Evolutionary conservation across 1,284 basidiomycete species (phyloP), one percentile per base, ranked within the genome.

Genomic region (Cyathus pygmaeus): DNA sequence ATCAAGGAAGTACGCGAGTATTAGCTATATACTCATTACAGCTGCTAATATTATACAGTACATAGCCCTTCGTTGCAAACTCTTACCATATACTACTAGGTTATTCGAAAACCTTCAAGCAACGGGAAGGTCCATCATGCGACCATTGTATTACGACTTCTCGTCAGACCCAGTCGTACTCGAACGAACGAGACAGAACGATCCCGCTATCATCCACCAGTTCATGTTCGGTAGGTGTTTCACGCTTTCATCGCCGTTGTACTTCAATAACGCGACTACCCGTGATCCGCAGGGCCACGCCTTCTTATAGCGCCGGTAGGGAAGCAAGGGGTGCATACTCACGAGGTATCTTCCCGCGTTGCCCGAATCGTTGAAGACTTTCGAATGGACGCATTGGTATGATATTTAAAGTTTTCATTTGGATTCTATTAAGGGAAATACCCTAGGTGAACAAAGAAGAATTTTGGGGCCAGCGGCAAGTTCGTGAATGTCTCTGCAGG

Each of bases 111-210:
- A 72, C 69, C 69, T 82, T 24, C 75, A 79, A 57, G 56, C 64
- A 41, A 75, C 71, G 17, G 79, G 79, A n/a, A 69, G 66, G 46
- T 71, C 76, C 2, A 76, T 81, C 39, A 76, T 81, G 75, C 69
- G 78, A n/a, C 73, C 74, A 1, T 65, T 81, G 5, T 81, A 77
- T 59, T 77, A 73, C 59, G 78, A 81, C 60, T 81, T 81, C 63
- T 77, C 75, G 3, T 74, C 72, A 23, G 79, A 79, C 55, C 68
- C 73, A 2, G 67, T 71, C 51, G 71, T 80, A 3, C 67, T 65
- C 17, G 70, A 67, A 24, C 76, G 61, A n/a, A 80, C 79, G 2
- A 62, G 66, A n/a, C 53, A 31, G 11, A 81, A 81, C 53, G 71
- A 80, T 53, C 76, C 76, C 26, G 36, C 63, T 2, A 73, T 81